Base-by-base conservation (phyloP, 257 asterid genomes). In the Eucommia ulmoides region DNA sequence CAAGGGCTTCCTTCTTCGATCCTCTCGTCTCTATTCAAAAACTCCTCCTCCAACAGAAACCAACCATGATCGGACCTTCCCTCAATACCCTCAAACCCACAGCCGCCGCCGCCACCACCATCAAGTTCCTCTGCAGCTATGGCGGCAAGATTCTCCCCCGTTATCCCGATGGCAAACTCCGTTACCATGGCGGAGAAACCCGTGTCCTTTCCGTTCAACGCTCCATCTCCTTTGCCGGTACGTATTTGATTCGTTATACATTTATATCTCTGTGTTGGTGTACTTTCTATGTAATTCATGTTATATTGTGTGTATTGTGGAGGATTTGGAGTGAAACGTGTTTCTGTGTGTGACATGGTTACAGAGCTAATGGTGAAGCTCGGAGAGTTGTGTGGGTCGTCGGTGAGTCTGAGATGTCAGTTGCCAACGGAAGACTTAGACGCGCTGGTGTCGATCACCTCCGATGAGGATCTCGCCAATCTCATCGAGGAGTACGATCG, bases 101-200 rank as follows among this genome's bases (percentile, higher is more conserved):
- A 19, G 52, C 20, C 19, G 74, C 82, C 41, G 10, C 56, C 22
- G 47, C 52, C n/a, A 33, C 66, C 41, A 51, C 66, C 53, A 64
- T 87, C 42, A 87, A 88, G 54, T 73, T 88, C 55, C 57, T 79
- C 23, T 79, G 91, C 24, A 88, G 97, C 67, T 79, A 88, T 50
- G 97, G 97, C 59, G 97, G 97, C 65, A 78, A 85, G 41, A 88
- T 88, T 55, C 65, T 80, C 47, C 97, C 95, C 51, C 88, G 97
- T 17, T 73, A 75, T 56, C 78, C 84, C 51, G 97, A 88, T 44
- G 97, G 86, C 20, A 81, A 88, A 56, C 97, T 88, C 49, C 95
- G 95, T 17, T 88, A 88, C 67, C 75, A 75, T 11, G 95, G 97
- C 25, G 97, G 97, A n/a, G 65, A 83, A 18, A 87, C 94, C 45